Conservation (phyloP, 169 alveolate species). For the Perkinsus marinus region DNA sequence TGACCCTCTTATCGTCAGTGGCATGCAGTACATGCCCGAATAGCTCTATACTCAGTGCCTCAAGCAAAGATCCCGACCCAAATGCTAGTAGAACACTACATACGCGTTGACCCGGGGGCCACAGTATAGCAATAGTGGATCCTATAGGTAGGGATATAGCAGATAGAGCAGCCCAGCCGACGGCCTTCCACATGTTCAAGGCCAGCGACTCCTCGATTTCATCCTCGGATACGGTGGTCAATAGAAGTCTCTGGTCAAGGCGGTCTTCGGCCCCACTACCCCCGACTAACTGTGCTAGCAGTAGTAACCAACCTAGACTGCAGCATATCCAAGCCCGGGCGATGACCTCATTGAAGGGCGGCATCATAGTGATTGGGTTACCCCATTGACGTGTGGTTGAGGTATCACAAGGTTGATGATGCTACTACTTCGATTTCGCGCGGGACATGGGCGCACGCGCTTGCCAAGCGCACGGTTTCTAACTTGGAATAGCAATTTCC, state of each 20-base stretch:
- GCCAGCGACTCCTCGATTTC: not conserved
- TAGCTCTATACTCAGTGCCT: not conserved
- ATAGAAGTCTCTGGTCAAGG: not conserved
- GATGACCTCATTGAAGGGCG: no score
- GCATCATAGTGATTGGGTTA: no score
- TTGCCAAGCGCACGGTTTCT: not conserved
- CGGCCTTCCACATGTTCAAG: not conserved
- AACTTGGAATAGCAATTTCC: not conserved
- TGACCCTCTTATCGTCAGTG: not conserved
- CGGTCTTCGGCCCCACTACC: not conserved
- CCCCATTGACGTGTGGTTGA: not conserved
- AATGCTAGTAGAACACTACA: not conserved
- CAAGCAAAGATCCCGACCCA: not conserved
- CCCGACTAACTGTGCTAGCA: not conserved
- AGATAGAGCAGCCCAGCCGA: not conserved
- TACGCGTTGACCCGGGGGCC: not conserved
- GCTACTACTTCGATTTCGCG: not conserved
- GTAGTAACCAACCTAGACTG: not conserved
- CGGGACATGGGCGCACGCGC: not conserved
- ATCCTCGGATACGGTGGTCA: not conserved
- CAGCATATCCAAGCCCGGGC: no score
- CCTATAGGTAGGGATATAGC: not conserved
- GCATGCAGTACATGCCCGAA: not conserved
- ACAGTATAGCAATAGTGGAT: not conserved
- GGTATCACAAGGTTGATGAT: not conserved